Percentiles rank a stretch among this genome's conserved stretches.
phyloP scores from a whole-genome alignment of 345 rosid species.

The Eucalyptus pumila region DNA sequence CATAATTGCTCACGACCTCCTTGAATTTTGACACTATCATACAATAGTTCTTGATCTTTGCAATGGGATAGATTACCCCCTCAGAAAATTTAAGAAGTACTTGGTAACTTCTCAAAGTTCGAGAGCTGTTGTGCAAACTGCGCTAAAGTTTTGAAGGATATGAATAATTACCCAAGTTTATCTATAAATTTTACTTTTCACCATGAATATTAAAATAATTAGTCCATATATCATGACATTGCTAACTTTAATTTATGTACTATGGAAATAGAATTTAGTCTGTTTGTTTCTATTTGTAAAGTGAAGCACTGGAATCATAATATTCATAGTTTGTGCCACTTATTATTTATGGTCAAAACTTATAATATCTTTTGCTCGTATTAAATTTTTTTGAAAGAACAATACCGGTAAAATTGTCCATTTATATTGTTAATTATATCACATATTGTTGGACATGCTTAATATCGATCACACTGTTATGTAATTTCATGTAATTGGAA shows the following conservation, averaged over 20 bases:
- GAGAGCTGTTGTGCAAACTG: neutral
- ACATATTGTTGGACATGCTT: neutral
- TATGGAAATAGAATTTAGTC: neutral
- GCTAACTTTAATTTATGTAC: neutral
- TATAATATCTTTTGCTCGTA: neutral
- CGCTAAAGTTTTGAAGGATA: neutral
- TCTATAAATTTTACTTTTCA: neutral
- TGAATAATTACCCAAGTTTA: neutral
- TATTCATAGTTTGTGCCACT: neutral
- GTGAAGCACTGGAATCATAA: neutral
- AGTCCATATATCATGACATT: neutral
- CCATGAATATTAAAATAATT: neutral
- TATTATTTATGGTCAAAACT: neutral
- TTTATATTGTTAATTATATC: neutral
- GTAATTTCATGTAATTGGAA: neutral
- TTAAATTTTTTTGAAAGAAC: neutral
- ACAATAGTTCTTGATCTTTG: no score
- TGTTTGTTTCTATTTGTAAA: neutral
- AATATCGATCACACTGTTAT: neutral
- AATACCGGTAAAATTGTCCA: neutral
- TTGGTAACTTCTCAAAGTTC: neutral
- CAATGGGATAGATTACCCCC: no score
- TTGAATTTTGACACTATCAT: no score
- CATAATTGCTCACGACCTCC: no score
- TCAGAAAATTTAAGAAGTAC: neutral